These are phyloP conservation scores for Colletotrichum echinochloae DNA, from an alignment of 2,329 filamentous ascomycete genomes.

Conservation along the genomic window DNA sequence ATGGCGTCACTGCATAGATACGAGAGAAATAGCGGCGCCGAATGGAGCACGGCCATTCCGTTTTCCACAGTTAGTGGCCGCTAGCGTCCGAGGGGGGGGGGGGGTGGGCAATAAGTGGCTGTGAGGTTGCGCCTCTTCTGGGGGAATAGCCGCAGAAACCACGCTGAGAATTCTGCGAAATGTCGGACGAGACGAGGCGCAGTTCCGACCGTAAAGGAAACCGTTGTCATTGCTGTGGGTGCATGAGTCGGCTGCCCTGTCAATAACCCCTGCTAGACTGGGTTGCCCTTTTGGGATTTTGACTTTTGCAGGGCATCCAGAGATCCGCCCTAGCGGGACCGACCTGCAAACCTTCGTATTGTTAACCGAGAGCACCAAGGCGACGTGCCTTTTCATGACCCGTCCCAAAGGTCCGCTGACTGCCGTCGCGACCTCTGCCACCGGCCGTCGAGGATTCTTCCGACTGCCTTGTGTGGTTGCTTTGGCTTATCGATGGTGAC, in stretches of 20 bases:
- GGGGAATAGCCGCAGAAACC: constrained; percentile 34
- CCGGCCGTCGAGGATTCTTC: background rate
- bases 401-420: background rate
- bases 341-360: background rate
- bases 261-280: constrained; percentile 27
- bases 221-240: constrained; percentile 37
- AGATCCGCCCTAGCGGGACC: background rate
- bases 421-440: background rate
- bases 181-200: constrained; percentile 39
- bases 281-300: constrained; percentile 40
- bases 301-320: constrained; percentile 30
- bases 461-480: constrained; percentile 26
- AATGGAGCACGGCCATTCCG: constrained; percentile 40
- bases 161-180: constrained; percentile 19
- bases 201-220: constrained; percentile 32
- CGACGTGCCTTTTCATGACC: constrained; percentile 4
- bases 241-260: constrained; percentile 40
- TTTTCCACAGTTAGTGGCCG: constrained; percentile 40
- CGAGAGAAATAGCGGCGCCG: constrained; percentile 39
- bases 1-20: constrained; percentile 40
- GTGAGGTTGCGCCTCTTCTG: constrained; percentile 29
- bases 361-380: constrained; percentile 5
- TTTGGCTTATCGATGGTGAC: constrained; percentile 26
- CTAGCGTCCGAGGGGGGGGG: constrained; percentile 38
- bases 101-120: constrained; percentile 35